Base-by-base conservation (phyloP, 768 basidiomycete genomes). In the Podaxis sp. region DNA sequence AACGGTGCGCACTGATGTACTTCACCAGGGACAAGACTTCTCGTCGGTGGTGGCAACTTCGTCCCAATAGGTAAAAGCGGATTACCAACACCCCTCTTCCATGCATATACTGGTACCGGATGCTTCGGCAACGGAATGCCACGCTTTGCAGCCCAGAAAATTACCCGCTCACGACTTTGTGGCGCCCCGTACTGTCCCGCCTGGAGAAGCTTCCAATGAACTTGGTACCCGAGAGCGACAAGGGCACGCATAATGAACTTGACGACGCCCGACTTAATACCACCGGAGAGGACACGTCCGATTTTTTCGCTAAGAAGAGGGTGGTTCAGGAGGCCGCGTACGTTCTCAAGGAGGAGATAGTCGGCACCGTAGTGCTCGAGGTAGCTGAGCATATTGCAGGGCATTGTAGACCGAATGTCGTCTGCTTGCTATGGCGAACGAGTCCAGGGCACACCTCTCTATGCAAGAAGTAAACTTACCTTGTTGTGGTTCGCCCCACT, bases 311-410 rank as follows among this genome's bases (percentile, higher is more conserved):
- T 62, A 0, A 62, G 44, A 7, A 89, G 77, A 0, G 74, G 79
- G 71, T 84, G 81, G 30, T 72, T 72, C 1, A 91, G 69, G 6
- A 92, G 71, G 0, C 91, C 90, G 9, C 70, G 70, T 2, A 93
- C 90, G 72, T 93, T 93, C 69, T 93, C 90, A 22, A 93, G 75
- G 0, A 92, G 79, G 63, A 92, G 82, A 64, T 84, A 90, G 24
- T 74, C 71, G 0, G 89, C 87, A 49, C 80, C 72, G 65, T 87
- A 90, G 56, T 82, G 77, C 68, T 92, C 90, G 13, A 86, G 85
- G 63, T 82, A 88, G 24, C 84, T 84, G 7, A 92, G 76, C 88
- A 90, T 89, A 63, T 87, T 88, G 69, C 83, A 84, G 0, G 87
- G 79, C 44, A 92, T 76, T 3, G 85, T 84, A 44, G 85, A 84